Evolutionary conservation across 306 rosid species (phyloP), one percentile per base, ranked within the genome.

Genomic region (Begonia masoniana): DNA sequence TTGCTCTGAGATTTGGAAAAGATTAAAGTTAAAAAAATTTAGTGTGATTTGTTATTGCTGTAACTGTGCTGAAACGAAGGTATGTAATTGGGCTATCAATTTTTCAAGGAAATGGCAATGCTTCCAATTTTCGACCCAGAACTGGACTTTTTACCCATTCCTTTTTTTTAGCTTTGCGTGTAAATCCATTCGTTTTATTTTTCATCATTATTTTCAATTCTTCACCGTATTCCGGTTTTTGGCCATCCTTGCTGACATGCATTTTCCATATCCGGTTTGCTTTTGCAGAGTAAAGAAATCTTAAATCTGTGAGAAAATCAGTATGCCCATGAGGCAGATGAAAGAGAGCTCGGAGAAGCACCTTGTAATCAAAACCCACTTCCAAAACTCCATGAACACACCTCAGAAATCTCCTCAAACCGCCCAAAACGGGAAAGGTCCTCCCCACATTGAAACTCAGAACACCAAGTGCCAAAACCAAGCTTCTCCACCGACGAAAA

Each of bases 311-410:
- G 78, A 47, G 52, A 59, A 52, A 68, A 71, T n/a, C 45, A 42
- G 64, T 75, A 91, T 91, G 96, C 99, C 99, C n/a, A 68, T 85
- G 59, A 72, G 94, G 76, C 94, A 70, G 59, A 85, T 85, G 96
- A 91, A 84, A 51, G 96, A 91, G 68, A 77, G 85, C 80, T 73
- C 95, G 39, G 99, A 86, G 70, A 96, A 91, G 52, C 99, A 81
- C 73, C 77, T 86, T 58, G 94, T 86, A 71, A 81, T 91, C 77
- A 83, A 86, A 79, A 61, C 94, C 77, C 81, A 91, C 58, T 54
- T 83, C 41, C 96, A 79, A 54, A 91, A 78, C 81, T 56, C 79
- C 31, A 74, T 67, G 79, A 81, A 77, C 68, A 67, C 75, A n/a
- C 60, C 64, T 47, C 84, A 78, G 73, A 80, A 81, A 57, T 70